Base-by-base conservation (phyloP, 2,329 filamentous ascomycete genomes). In the Rhynchosporium secalis region DNA sequence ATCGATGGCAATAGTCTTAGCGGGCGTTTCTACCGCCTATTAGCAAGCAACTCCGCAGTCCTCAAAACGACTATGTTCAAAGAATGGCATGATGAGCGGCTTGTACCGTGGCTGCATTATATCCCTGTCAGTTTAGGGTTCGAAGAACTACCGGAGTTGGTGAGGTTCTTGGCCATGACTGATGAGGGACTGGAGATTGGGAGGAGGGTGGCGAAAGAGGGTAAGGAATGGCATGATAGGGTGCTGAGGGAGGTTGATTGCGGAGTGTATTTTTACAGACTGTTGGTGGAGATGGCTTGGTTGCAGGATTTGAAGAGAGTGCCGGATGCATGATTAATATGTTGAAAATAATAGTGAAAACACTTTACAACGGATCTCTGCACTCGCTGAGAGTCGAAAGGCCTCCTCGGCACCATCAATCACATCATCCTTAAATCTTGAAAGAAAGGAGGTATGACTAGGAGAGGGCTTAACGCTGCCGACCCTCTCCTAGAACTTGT, bases 51-150 rank as follows among this genome's bases (percentile, higher is more conserved):
- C 12, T 41, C 31, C 3, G 74, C 91, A 7, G 87, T 87, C 0
- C 82, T 93, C 76, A 93, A 93, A 76, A 83, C 87, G 26, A 61
- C 58, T 7, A 29, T 92, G 29, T 93, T 86, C 76, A 81, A 83
- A 13, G 90, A 93, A 73, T 94, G 90, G 90, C 89, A 92, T 71
- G 89, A 92, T 72, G 82, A 81, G 51, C 81, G 90, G 1, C 78
- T 94, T 2, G 76, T 90, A 1, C 81, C 89, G 0, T 94, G 90
- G 90, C 83, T 86, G 69, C 90, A 93, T 74, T 93, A 90, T 69
- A 85, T 92, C 4, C 90, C 90, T 7, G 87, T 93, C 83, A 88
- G 91, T 72, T 88, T 83, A 70, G 83, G 86, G 0, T 91, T 87
- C 69, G 76, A 82, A 33, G 90, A 92, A 70, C 82, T 88, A 69